These are phyloP conservation scores for Zymoseptoria passerinii DNA, from an alignment of 2,329 filamentous ascomycete genomes.

Conservation along the genomic window DNA sequence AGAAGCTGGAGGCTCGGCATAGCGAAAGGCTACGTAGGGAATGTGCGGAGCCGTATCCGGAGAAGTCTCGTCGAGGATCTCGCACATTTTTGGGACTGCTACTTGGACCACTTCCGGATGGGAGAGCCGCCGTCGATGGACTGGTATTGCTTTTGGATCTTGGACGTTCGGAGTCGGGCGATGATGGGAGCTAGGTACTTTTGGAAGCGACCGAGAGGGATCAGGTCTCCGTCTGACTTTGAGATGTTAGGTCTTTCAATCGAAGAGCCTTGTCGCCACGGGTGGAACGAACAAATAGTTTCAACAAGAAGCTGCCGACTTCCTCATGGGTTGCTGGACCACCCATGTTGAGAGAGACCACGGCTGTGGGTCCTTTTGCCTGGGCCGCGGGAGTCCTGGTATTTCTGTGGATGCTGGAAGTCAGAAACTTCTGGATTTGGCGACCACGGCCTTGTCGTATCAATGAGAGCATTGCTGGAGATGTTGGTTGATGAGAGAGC, in stretches of 20 bases:
- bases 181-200: constrained; percentile 84
- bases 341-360: constrained; percentile 99
- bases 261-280: neutral
- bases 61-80: constrained; percentile 81
- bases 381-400: too few species aligned
- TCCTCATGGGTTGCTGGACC: constrained; percentile 82
- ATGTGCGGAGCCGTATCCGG: constrained; percentile 94
- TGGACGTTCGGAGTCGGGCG: constrained; percentile 77
- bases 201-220: constrained; percentile 88
- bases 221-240: constrained; percentile 71
- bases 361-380: constrained; percentile 74
- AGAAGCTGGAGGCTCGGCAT: constrained; percentile 77
- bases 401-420: too few species aligned
- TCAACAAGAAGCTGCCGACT: constrained; percentile 80
- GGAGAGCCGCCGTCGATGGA: constrained; percentile 96
- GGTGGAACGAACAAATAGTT: constrained; percentile 75
- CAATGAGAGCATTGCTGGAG: too few species aligned
- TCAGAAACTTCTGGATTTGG: too few species aligned
- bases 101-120: constrained; percentile 95
- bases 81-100: constrained; percentile 93
- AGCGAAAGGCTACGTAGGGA: constrained; percentile 94
- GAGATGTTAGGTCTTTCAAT: neutral
- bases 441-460: too few species aligned
- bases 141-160: constrained; percentile 92
- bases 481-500: too few species aligned